A percentile compares a stretch with the other conserved stretches of the same genome.
phyloP scores from a whole-genome alignment of 139 green algal genomes.

The Chlorokybus atmophyticus region DNA sequence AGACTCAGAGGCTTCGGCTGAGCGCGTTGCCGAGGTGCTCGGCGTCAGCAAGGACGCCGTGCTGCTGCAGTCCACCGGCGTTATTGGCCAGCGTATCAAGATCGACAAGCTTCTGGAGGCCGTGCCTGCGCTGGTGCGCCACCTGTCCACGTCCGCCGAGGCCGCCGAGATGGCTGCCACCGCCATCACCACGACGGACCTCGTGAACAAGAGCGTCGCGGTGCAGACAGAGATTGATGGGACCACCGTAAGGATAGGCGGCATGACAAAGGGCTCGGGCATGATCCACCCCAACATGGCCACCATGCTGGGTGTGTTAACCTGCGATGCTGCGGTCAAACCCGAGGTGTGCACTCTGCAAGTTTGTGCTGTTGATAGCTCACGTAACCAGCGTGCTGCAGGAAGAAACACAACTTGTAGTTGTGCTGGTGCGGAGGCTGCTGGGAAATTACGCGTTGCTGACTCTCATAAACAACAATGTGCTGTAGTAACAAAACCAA shows the following conservation, averaged over 20 bases:
- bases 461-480: no score
- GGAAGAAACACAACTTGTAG: no score
- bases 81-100: conserved; percentile 92
- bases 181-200: conserved; percentile 46
- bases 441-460: no score
- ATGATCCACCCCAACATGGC: conserved; percentile 99
- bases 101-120: conserved; percentile 58
- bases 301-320: conserved; percentile 91
- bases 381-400: no score
- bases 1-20: no score
- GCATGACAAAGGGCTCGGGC: conserved; percentile 87
- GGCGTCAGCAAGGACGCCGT: conserved; percentile 48
- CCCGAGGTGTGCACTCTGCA: no score
- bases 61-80: conserved; percentile 74
- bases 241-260: conserved; percentile 59
- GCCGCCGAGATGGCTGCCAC: conserved; percentile 49
- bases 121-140: conserved; percentile 54
- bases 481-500: no score
- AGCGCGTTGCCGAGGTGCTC: conserved; percentile 46
- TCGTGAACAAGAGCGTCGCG: conserved; percentile 74
- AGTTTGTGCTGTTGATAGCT: no score
- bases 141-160: conserved; percentile 37
- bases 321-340: conserved; percentile 67
- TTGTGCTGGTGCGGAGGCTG: no score
- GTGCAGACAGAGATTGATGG: conserved; percentile 16